Evolutionary conservation across 2,329 filamentous ascomycete genomes (phyloP), one percentile per base, ranked within the genome.

Genomic region (Aureobasidium zeae): DNA sequence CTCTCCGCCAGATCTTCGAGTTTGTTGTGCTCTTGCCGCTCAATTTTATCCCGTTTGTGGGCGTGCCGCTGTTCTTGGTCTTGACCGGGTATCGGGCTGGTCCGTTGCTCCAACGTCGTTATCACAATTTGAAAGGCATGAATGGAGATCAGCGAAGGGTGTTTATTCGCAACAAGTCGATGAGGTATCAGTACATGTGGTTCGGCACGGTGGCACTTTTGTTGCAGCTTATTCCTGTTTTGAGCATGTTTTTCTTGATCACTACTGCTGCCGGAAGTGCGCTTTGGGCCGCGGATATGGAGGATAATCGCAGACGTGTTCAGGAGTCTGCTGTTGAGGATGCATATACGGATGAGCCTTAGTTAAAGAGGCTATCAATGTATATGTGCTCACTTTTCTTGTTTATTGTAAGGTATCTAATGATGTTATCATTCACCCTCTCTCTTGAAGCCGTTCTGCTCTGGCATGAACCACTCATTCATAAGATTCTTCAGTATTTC

Each of bases 171-270:
- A 69, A 67, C 24, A 72, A 72, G 47, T 69, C 69, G 31, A 73
- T 82, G 42, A 70, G 76, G 49, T 84, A 85, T 76, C 84, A 91
- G 47, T 96, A 95, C 59, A 81, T 86, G 11, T 94, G 86, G 86
- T 95, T 96, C 57, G 91, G 91, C 12, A 86, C 83, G 1, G 72
- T 91, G 3, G 31, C 33, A 7, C 13, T 37, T 10, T 13, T 45
- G 5, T 64, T 96, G 20, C 86, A 95, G 64, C 73, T 96, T n/a
- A 72, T 95, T 7, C 91, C 91, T 1, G 73, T 89, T 10, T 64
- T 95, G 36, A 93, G 84, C n/a, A 93, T 98, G 72, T 79, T 96
- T 58, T 95, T 96, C 61, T 71, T 96, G 28, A 66, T 98, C 52
- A 95, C 89, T 0, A 87, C 84, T 3, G 83, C 88, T 1, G 77